A percentile compares a stretch with the other conserved stretches of the same genome.
These are phyloP conservation scores for Ailanthus altissimus DNA, from an alignment of 345 rosid species.

Conservation along the genomic window DNA sequence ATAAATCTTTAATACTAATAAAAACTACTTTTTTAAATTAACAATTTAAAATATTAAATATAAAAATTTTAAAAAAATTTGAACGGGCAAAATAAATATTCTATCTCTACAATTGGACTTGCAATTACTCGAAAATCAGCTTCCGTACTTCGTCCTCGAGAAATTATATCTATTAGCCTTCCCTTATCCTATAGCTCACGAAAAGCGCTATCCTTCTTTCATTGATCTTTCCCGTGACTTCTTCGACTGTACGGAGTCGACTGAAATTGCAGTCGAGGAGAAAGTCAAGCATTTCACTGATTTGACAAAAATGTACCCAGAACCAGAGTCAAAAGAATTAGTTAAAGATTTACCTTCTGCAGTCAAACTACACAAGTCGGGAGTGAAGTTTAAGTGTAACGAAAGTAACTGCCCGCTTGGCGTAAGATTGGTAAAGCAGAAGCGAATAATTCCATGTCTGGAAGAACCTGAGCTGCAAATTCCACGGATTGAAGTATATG, in stretches of 20 bases:
- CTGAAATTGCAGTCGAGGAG: neutral
- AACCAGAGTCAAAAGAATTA: neutral
- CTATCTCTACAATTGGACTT: constrained; percentile 14
- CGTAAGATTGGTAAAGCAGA: neutral
- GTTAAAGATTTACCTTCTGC: neutral
- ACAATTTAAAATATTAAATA: too few relatives aligned
- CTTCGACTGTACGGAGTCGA: neutral
- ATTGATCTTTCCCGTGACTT: neutral
- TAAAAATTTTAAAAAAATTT: too few relatives aligned
- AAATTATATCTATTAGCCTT: neutral
- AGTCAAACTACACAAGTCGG: constrained; percentile 15
- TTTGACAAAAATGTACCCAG: neutral
- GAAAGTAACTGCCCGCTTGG: neutral
- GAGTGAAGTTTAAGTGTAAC: constrained; percentile 10
- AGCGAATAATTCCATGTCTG: too few relatives aligned
- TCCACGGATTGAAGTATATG: neutral
- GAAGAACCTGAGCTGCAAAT: neutral
- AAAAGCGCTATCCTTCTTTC: neutral
- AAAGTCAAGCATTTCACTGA: constrained; percentile 10
- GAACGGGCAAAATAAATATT: too few relatives aligned
- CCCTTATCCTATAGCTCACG: neutral
- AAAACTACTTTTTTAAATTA: too few relatives aligned
- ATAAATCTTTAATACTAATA: too few relatives aligned
- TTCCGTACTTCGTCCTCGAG: constrained; percentile 6
- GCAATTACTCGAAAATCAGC: constrained; percentile 24